Evolutionary conservation across 257 asterid species (phyloP).

Genomic region (Catharanthus roseus): DNA sequence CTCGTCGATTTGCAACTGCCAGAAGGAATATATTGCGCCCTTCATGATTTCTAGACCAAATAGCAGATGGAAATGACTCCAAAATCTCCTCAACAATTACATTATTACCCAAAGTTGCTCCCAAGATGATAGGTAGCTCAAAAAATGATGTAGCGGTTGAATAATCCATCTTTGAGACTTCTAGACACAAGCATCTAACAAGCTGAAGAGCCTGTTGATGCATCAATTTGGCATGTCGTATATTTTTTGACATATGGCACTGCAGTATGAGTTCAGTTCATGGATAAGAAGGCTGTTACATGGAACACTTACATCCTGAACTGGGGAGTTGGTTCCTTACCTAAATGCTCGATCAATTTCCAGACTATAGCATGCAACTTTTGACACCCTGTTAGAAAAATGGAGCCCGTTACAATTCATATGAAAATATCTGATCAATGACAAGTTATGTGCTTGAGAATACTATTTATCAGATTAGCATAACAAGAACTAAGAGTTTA

Average conservation of each 20-base stretch:
- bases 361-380: constrained; percentile 18
- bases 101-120: constrained; percentile 31
- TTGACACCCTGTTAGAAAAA: constrained; percentile 18
- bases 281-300: neutral
- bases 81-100: constrained; percentile 43
- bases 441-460: neutral
- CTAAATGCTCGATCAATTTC: constrained; percentile 17
- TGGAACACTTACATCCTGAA: neutral
- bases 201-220: constrained; percentile 30
- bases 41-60: constrained; percentile 29
- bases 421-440: neutral
- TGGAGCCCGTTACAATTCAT: neutral
- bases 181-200: constrained; percentile 29
- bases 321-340: constrained; percentile 6
- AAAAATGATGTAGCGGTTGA: constrained; percentile 31
- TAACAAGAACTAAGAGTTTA: no score
- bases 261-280: constrained; percentile 12
- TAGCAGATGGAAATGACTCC: constrained; percentile 33
- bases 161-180: constrained; percentile 23
- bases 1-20: constrained; percentile 34
- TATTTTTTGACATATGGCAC: constrained; percentile 19
- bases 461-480: no score
- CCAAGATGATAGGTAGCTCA: constrained; percentile 25
- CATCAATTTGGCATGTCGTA: constrained; percentile 23
- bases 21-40: constrained; percentile 31